These are phyloP conservation scores for Phyllosticta paracitricarpa DNA, from an alignment of 2,329 filamentous ascomycete genomes.

Conservation along the genomic window DNA sequence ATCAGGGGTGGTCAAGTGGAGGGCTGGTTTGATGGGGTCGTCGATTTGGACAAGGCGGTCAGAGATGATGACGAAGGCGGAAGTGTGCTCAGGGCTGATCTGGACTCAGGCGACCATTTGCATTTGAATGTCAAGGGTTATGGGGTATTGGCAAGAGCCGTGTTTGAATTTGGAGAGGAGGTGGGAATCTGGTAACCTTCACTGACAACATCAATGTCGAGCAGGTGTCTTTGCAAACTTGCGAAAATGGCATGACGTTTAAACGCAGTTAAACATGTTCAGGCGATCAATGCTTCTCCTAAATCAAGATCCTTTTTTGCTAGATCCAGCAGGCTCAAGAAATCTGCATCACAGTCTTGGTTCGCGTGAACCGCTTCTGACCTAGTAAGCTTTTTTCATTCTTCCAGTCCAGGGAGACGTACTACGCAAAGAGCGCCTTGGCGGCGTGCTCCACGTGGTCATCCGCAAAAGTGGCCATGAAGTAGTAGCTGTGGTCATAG, in stretches of 20 bases:
- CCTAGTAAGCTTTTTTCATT: constrained; percentile 1
- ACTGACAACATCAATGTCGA: not conserved
- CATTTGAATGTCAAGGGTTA: constrained; percentile 54
- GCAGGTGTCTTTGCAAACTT: not conserved
- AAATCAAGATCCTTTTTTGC: not conserved
- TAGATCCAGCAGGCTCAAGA: not conserved
- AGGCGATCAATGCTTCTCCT: not conserved
- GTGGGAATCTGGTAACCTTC: not conserved
- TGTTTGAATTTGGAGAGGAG: constrained; percentile 42
- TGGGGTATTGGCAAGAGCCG: constrained; percentile 45
- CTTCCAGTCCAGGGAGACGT: constrained; percentile 15
- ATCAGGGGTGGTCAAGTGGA: constrained; percentile 38
- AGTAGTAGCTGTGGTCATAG: constrained; percentile 97
- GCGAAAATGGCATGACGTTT: not conserved
- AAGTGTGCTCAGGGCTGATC: constrained; percentile 41
- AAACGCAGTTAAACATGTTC: too few species aligned
- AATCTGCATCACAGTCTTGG: constrained; percentile 4
- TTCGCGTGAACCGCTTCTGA: constrained; percentile 5
- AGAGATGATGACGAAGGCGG: constrained; percentile 38
- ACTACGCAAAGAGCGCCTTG: constrained; percentile 61
- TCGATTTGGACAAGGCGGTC: constrained; percentile 53
- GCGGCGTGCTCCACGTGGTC: constrained; percentile 90
- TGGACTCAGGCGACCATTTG: constrained; percentile 54
- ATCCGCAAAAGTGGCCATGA: constrained; percentile 81
- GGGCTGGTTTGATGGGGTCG: constrained; percentile 48